Base-by-base conservation (phyloP, 495 filamentous ascomycete species). In the Thermothielavioides terrestris region DNA sequence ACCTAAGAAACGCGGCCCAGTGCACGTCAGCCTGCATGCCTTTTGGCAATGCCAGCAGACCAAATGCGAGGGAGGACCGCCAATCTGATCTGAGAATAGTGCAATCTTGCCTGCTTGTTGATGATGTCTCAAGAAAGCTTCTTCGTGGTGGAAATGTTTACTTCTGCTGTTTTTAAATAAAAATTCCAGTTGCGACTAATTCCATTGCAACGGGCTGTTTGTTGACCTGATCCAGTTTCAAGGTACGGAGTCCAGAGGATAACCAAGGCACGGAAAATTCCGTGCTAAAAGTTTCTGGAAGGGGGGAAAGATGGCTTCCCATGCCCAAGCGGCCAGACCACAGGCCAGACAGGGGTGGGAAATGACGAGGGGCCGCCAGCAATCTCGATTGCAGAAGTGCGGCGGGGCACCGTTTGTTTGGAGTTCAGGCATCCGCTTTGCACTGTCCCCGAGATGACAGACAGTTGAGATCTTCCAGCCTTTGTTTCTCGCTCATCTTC, bases 311-410 rank as follows among this genome's bases (percentile, higher is more conserved):
- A 31, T 21, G 17, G 15, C 27, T 15, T 43, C 21, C 32, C 25
- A 28, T 21, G 20, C 20, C 14, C 36, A 41, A 17, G 26, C 35
- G 5, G n/a, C 31, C 5, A 3, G 10, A 34, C 34, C 25, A 37
- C 25, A n/a, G 3, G 4, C 36, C 27, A 20, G 37, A 28, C 36
- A 49, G 41, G 41, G 40, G 41, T 10, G 3, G 42, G 49, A 51
- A 45, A 51, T 51, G 41, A 45, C 9, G 49, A 36, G 25, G 49
- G 49, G 34, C 15, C 27, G 9, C 32, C 25, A 11, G 20, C 40
- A 51, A 51, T 51, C 34, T 45, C 40, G 41, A 40, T 20, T 49
- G 46, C 46, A 38, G 35, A 31, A 18, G n/a, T 37, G 32, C n/a
- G 14, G 44, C 32, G 31, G 31, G 28, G 23, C 14, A 21, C 10